phyloP scores from a whole-genome alignment of 1,284 basidiomycete species.

The Inonotus hispidus region DNA sequence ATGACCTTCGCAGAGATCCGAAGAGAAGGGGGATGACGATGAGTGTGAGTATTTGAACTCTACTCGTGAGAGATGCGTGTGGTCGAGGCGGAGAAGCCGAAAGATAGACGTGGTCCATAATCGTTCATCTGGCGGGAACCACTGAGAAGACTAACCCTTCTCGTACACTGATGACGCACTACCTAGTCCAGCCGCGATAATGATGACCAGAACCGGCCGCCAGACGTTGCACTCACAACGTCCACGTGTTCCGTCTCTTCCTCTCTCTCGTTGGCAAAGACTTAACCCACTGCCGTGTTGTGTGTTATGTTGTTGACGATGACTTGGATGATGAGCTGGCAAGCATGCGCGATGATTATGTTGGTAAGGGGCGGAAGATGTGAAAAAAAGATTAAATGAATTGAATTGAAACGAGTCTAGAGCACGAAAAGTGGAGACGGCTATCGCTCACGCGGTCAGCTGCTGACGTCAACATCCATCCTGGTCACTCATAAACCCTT shows the following conservation, averaged over 20 bases:
- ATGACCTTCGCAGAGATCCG: no score
- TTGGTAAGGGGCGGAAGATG: not conserved
- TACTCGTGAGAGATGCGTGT: not conserved
- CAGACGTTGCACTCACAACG: not conserved
- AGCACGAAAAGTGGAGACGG: not conserved
- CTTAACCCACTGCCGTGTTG: not conserved
- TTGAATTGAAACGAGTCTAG: constrained; percentile 1
- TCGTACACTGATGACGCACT: not conserved
- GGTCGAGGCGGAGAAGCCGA: constrained; percentile 1
- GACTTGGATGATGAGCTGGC: not conserved
- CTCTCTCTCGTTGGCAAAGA: not conserved
- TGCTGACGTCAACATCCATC: constrained; percentile 11
- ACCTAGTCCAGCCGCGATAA: not conserved
- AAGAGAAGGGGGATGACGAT: constrained; percentile 11
- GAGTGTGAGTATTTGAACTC: constrained; percentile 8
- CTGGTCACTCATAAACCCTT: not conserved
- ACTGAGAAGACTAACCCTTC: not conserved
- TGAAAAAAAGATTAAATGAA: not conserved
- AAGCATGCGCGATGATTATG: not conserved
- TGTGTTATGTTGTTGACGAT: not conserved
- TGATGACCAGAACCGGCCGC: no score
- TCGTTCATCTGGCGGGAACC: not conserved
- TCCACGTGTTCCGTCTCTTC: not conserved
- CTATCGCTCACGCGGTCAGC: not conserved
- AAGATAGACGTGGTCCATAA: not conserved